Conservation (phyloP, 306 rosid genomes). For the Rosa persica region DNA sequence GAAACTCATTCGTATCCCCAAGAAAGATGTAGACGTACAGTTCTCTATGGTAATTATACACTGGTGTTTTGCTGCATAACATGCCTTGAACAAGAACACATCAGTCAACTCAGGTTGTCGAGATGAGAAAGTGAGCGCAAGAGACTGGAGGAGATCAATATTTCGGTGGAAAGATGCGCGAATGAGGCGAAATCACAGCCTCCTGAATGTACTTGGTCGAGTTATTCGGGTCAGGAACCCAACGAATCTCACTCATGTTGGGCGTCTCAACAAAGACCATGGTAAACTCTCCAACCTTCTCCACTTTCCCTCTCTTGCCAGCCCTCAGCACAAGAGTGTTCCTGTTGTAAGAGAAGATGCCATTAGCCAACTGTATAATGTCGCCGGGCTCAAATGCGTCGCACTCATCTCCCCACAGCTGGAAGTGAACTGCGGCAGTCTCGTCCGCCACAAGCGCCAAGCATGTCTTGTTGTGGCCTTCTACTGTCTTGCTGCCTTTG, state of each 20-base stretch:
- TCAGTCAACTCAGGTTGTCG: too few relatives aligned
- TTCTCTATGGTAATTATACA: not conserved
- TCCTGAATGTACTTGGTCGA: constrained; percentile 50
- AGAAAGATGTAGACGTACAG: not conserved
- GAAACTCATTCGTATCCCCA: not conserved
- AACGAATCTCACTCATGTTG: constrained; percentile 81
- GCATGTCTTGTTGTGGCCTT: constrained; percentile 59
- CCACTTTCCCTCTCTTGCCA: constrained; percentile 72
- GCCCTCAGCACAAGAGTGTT: constrained; percentile 57
- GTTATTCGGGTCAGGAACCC: constrained; percentile 54
- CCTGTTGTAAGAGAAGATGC: constrained; percentile 65
- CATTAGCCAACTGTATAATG: constrained; percentile 40
- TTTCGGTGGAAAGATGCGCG: constrained; percentile 57
- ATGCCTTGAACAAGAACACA: not conserved
- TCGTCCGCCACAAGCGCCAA: constrained; percentile 64
- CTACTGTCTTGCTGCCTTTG: constrained; percentile 47
- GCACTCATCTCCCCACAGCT: constrained; percentile 83
- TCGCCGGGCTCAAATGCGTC: constrained; percentile 50
- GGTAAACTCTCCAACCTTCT: constrained; percentile 67
- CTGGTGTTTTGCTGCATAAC: not conserved
- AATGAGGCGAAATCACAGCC: constrained; percentile 47
- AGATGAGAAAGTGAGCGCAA: too few relatives aligned
- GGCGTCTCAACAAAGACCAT: constrained; percentile 74
- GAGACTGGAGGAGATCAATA: not conserved
- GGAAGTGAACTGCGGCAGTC: constrained; percentile 73